phyloP scores from a whole-genome alignment of 805 yeast genomes.

The Wickerhamiella sorbophila region DNA sequence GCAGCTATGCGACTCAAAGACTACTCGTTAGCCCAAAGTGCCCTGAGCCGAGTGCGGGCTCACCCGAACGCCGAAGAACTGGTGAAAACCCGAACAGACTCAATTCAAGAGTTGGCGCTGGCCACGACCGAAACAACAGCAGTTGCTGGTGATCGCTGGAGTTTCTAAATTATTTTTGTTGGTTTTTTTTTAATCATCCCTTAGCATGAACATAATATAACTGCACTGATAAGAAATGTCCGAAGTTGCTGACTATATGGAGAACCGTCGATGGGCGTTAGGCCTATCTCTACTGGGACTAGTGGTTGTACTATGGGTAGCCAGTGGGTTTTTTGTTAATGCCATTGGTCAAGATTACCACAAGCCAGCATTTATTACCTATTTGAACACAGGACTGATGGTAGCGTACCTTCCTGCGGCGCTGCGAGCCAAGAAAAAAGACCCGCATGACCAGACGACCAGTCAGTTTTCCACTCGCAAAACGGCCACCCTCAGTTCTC shows the following conservation, averaged over 20 bases:
- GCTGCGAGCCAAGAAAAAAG: conserved; percentile 18
- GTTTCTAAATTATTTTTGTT: neutral
- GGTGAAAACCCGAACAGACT: conserved; percentile 3
- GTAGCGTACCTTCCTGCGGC: conserved; percentile 57
- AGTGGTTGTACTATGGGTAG: conserved; percentile 82
- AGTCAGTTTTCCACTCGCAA: conserved; percentile 29
- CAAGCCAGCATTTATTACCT: conserved; percentile 88
- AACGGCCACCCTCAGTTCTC: conserved; percentile 59
- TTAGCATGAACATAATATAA: neutral
- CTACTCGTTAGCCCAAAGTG: conserved; percentile 1
- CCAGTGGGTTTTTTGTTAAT: conserved; percentile 74
- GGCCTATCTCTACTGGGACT: conserved; percentile 61
- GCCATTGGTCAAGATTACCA: conserved; percentile 47
- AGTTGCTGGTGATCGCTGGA: conserved; percentile 1
- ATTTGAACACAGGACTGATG: conserved; percentile 78
- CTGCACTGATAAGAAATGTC: neutral
- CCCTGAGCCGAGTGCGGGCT: conserved; percentile 6
- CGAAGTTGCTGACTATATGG: neutral
- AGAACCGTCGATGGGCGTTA: conserved; percentile 42
- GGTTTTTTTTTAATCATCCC: neutral
- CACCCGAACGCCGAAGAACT: conserved; percentile 9
- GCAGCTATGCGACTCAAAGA: conserved; percentile 11
- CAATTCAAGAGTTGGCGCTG: neutral
- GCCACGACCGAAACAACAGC: neutral
- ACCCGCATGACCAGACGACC: conserved; percentile 2